Evolutionary conservation across 129 eudicot species (phyloP).

Genomic region (Sambucus nigra): DNA sequence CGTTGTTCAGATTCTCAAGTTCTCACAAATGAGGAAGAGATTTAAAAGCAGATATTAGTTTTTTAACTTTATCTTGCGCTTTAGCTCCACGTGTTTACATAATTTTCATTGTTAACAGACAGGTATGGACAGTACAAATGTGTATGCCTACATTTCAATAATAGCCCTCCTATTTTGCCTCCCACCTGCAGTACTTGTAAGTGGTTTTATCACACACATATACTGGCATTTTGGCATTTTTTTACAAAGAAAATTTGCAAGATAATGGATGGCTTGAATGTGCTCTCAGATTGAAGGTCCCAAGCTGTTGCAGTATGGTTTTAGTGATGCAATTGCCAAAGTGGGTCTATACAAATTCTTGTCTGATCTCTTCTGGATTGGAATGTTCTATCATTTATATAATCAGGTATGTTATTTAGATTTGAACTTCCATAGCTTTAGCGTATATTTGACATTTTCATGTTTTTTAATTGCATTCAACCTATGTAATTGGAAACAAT

Average conservation of each 20-base stretch:
- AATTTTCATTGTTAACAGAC: slow-evolving; percentile 29
- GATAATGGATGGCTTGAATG: not conserved
- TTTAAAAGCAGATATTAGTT: not conserved
- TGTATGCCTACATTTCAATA: slow-evolving; percentile 52
- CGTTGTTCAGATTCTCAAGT: too few species aligned
- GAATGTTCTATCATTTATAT: slow-evolving; percentile 62
- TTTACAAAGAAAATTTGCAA: not conserved
- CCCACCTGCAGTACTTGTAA: slow-evolving; percentile 54
- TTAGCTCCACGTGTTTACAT: not conserved
- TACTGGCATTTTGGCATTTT: not conserved
- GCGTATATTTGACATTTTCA: not conserved
- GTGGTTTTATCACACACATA: slow-evolving; percentile 13
- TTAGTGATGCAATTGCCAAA: slow-evolving; percentile 50
- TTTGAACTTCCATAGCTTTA: not conserved
- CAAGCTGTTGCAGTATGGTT: slow-evolving; percentile 42
- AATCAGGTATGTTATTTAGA: slow-evolving; percentile 26
- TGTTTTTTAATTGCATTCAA: not conserved
- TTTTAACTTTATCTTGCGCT: not conserved
- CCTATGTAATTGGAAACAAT: too few species aligned
- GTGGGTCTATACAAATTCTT: slow-evolving; percentile 40
- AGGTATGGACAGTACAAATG: slow-evolving; percentile 58
- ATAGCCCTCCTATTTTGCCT: slow-evolving; percentile 52
- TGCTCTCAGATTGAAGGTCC: slow-evolving; percentile 51
- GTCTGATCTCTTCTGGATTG: slow-evolving; percentile 53
- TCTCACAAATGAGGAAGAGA: too few species aligned